These are phyloP conservation scores for Atkinsonella texensis DNA, from an alignment of 2,329 filamentous ascomycete species.

Conservation along the genomic window DNA sequence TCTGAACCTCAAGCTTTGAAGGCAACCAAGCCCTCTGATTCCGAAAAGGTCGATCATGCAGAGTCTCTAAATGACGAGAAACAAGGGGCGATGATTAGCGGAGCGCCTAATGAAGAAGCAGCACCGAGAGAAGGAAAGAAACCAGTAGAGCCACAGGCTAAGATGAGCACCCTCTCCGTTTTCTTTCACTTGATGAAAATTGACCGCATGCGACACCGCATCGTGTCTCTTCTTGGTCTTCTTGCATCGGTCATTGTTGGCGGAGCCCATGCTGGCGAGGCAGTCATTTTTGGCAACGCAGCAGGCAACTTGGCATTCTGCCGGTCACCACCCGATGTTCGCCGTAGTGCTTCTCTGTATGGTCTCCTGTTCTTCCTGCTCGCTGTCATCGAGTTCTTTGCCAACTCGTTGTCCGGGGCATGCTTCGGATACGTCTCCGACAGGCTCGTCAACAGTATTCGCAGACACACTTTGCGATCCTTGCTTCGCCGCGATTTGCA, in stretches of 20 bases:
- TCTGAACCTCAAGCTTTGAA: background rate
- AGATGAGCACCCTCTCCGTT: background rate
- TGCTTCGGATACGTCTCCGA: slow-evolving; percentile 36
- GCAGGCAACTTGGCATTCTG: background rate
- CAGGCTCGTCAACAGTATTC: slow-evolving; percentile 44
- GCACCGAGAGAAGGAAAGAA: background rate
- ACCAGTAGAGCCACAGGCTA: slow-evolving; percentile 18
- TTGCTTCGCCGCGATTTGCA: slow-evolving; percentile 50
- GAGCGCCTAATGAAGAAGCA: background rate
- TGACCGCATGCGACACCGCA: background rate
- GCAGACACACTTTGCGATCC: slow-evolving; percentile 46
- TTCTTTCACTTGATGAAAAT: slow-evolving; percentile 1
- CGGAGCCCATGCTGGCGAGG: background rate
- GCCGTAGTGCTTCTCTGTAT: background rate
- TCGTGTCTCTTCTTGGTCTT: background rate
- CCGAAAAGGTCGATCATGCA: background rate
- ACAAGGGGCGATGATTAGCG: background rate
- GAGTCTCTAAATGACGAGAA: background rate
- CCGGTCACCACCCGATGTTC: background rate
- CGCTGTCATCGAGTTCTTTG: background rate
- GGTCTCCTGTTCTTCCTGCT: background rate
- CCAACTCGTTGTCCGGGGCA: slow-evolving; percentile 10
- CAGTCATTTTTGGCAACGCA: background rate
- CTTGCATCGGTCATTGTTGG: background rate
- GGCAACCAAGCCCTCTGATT: background rate